Percentiles rank a stretch among this genome's conserved stretches.
These are phyloP conservation scores for Podospora anserina DNA, from an alignment of 495 filamentous ascomycete genomes.

Conservation along the genomic window DNA sequence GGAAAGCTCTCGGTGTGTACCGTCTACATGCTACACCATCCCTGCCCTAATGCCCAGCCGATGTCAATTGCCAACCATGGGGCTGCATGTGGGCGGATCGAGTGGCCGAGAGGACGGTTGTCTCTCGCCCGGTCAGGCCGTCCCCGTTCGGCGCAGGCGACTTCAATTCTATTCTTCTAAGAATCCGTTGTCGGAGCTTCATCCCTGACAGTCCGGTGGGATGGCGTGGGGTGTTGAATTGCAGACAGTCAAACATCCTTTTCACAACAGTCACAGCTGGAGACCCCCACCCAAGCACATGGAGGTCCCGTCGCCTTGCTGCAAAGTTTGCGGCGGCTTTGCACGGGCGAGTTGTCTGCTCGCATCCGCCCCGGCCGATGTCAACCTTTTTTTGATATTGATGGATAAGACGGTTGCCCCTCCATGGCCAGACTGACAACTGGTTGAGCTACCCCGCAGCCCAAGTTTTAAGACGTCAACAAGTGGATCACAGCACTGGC, in stretches of 20 bases:
- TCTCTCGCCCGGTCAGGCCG: not conserved
- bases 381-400: not conserved
- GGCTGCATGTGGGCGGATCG: not conserved
- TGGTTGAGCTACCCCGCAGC: conserved; percentile 18
- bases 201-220: conserved; percentile 8
- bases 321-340: not conserved
- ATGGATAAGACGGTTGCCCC: not conserved
- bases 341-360: too few species aligned
- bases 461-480: conserved; percentile 5
- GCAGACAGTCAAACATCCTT: not conserved
- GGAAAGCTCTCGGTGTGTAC: conserved; percentile 1
- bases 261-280: not conserved
- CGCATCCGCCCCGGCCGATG: not conserved
- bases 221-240: conserved; percentile 7
- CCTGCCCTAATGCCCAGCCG: conserved; percentile 8
- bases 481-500: conserved; percentile 8
- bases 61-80: not conserved
- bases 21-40: conserved; percentile 8
- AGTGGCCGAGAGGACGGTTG: not conserved
- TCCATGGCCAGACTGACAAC: not conserved
- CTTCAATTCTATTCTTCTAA: not conserved
- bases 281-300: not conserved
- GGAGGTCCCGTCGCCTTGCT: not conserved
- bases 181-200: conserved; percentile 26
- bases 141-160: not conserved